These are phyloP conservation scores for Akanthomyces uredinophilus DNA, from an alignment of 2,329 filamentous ascomycete species.

Conservation along the genomic window DNA sequence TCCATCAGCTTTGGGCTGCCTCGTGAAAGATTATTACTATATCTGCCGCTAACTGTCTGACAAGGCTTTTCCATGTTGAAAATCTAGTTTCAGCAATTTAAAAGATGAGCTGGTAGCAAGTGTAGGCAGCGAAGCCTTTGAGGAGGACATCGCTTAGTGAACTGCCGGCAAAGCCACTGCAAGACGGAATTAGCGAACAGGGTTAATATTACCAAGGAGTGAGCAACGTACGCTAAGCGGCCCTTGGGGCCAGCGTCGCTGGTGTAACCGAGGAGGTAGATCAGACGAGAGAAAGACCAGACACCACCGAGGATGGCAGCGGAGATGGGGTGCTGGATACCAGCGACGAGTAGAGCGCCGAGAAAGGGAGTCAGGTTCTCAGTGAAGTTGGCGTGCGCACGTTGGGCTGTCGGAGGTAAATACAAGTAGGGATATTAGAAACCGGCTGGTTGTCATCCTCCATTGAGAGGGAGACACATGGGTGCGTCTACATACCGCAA, in stretches of 20 bases:
- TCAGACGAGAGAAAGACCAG: slow-evolving; percentile 48
- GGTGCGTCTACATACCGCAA: slow-evolving; percentile 42
- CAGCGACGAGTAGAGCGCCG: slow-evolving; percentile 48
- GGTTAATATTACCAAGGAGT: neutral
- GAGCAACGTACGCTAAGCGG: slow-evolving; percentile 32
- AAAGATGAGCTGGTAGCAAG: slow-evolving; percentile 20
- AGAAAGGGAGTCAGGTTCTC: slow-evolving; percentile 56
- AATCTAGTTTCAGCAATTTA: neutral
- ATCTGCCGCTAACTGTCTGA: neutral
- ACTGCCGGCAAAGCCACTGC: slow-evolving; percentile 33
- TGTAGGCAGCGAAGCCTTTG: slow-evolving; percentile 40
- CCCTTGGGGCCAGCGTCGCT: slow-evolving; percentile 39
- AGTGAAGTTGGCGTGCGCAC: slow-evolving; percentile 28
- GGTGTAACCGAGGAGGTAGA: slow-evolving; percentile 54
- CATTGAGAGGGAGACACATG: neutral
- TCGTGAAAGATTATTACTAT: neutral
- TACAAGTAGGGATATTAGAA: neutral
- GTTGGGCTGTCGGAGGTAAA: neutral
- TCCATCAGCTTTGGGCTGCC: neutral
- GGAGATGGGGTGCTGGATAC: slow-evolving; percentile 48
- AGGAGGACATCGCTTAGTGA: slow-evolving; percentile 33
- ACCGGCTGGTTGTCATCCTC: too few species aligned
- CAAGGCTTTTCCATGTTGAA: neutral
- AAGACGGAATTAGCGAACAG: slow-evolving; percentile 16
- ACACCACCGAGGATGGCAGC: slow-evolving; percentile 44